A percentile compares a stretch with the other conserved stretches of the same genome.
Evolutionary conservation across 1,284 basidiomycete genomes (phyloP).

Genomic region (Sporisorium iseilematis-ciliati): DNA sequence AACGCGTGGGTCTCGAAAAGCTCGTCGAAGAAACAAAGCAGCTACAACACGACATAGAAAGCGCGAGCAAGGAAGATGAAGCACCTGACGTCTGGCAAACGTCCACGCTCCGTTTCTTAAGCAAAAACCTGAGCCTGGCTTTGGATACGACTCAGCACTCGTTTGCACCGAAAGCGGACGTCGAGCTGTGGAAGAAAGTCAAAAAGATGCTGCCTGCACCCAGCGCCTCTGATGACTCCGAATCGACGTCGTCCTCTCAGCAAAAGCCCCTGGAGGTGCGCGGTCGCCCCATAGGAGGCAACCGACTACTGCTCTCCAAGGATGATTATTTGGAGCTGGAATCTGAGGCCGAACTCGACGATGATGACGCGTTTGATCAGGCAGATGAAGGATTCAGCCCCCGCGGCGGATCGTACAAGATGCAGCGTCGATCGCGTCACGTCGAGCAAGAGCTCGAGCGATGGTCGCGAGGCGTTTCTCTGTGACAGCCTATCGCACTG

Average conservation of each 20-base stretch:
- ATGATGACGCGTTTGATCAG: constrained; percentile 9
- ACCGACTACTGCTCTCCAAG: constrained; percentile 25
- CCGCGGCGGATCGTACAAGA: constrained; percentile 12
- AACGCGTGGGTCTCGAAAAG: constrained; percentile 19
- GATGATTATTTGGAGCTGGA: constrained; percentile 36
- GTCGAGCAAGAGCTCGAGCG: constrained; percentile 46
- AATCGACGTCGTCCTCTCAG: not conserved
- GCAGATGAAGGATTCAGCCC: not conserved
- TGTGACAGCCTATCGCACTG: too few relatives aligned
- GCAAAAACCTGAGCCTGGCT: constrained; percentile 13
- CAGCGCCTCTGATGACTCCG: not conserved
- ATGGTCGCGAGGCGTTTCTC: constrained; percentile 36
- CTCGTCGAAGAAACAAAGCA: constrained; percentile 2
- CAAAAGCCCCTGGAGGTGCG: not conserved
- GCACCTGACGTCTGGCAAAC: constrained; percentile 14
- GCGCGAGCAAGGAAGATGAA: constrained; percentile 4
- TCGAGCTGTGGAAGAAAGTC: constrained; percentile 39
- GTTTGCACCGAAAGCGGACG: constrained; percentile 34
- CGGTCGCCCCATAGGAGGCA: constrained; percentile 3
- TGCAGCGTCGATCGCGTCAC: constrained; percentile 41
- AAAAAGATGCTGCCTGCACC: constrained; percentile 17
- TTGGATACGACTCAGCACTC: constrained; percentile 32
- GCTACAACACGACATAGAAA: constrained; percentile 2
- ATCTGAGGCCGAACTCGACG: constrained; percentile 11
- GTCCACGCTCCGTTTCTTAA: not conserved